Conservation (phyloP, 495 filamentous ascomycete genomes). For the Niebla homalea region DNA sequence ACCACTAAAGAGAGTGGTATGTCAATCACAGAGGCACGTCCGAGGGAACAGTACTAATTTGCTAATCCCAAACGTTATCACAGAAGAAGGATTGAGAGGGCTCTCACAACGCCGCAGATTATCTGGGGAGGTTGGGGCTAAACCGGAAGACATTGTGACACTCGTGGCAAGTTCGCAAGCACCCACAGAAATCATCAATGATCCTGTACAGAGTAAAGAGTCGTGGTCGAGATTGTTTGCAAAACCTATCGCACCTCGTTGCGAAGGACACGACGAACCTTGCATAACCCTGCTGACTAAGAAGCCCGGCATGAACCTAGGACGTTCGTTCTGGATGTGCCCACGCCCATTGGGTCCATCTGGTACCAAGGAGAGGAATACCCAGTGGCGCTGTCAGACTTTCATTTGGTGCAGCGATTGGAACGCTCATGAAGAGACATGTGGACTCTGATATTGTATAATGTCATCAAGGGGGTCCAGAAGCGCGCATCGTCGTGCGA, state of each 20-base stretch:
- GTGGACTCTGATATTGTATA: background rate
- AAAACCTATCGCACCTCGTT: slow-evolving; percentile 58
- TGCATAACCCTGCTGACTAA: slow-evolving; percentile 72
- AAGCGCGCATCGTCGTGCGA: background rate
- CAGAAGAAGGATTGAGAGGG: no score
- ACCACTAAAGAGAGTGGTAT: no score
- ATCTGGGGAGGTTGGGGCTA: no score
- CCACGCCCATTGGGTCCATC: slow-evolving; percentile 67
- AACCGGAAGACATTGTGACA: background rate
- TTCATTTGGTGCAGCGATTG: slow-evolving; percentile 90
- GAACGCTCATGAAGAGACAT: slow-evolving; percentile 27
- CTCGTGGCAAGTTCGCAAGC: background rate
- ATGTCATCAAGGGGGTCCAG: background rate
- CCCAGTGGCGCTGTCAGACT: slow-evolving; percentile 71
- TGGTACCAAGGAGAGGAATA: slow-evolving; percentile 67
- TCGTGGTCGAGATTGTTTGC: slow-evolving; percentile 79
- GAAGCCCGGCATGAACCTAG: slow-evolving; percentile 74
- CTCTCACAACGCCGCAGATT: no score
- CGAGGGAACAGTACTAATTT: no score
- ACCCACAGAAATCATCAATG: slow-evolving; percentile 28
- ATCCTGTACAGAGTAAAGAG: slow-evolving; percentile 63
- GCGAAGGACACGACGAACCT: slow-evolving; percentile 72
- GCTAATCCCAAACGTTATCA: no score
- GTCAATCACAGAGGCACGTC: no score
- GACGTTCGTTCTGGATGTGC: slow-evolving; percentile 80